Percentiles rank a stretch among this genome's conserved stretches.
These are phyloP conservation scores for Saccharomyces hybrid DNA, from an alignment of 1,139 yeast genomes.

Conservation along the genomic window DNA sequence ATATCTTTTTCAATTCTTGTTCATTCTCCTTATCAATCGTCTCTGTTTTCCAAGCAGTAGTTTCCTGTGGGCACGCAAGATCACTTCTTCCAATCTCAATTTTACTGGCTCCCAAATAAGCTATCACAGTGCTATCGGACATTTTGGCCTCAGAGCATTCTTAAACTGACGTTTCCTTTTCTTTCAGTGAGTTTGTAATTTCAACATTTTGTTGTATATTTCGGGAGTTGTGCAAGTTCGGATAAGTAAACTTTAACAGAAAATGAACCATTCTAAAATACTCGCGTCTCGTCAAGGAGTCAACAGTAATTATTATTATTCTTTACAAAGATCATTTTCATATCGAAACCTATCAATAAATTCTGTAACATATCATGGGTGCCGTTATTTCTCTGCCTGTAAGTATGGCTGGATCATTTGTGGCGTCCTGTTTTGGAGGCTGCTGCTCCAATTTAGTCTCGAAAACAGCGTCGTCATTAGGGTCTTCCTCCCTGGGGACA, in stretches of 20 bases:
- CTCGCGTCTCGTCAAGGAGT: not conserved
- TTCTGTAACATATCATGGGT: slow-evolving; percentile 50
- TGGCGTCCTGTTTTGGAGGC: slow-evolving; percentile 80
- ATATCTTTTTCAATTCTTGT: not conserved
- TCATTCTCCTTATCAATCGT: not conserved
- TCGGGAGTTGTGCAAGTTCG: not conserved
- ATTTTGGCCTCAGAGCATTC: not conserved
- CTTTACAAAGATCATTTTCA: not conserved
- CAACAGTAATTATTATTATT: not conserved
- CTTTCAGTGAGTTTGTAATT: not conserved
- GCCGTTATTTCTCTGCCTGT: slow-evolving; percentile 66
- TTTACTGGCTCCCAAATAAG: not conserved
- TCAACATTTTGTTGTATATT: not conserved
- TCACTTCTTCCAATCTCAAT: not conserved
- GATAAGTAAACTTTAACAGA: not conserved
- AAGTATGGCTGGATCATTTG: slow-evolving; percentile 55
- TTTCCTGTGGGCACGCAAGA: not conserved
- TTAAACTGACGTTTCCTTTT: not conserved
- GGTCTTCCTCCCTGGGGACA: slow-evolving; percentile 67
- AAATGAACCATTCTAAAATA: not conserved
- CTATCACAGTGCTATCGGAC: not conserved
- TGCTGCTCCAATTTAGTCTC: slow-evolving; percentile 70
- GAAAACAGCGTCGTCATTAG: slow-evolving; percentile 41
- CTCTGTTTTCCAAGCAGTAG: not conserved
- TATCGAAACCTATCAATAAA: not conserved